phyloP scores from a whole-genome alignment of 1,139 yeast genomes.

The Yamadazyma spencermartinsiae region DNA sequence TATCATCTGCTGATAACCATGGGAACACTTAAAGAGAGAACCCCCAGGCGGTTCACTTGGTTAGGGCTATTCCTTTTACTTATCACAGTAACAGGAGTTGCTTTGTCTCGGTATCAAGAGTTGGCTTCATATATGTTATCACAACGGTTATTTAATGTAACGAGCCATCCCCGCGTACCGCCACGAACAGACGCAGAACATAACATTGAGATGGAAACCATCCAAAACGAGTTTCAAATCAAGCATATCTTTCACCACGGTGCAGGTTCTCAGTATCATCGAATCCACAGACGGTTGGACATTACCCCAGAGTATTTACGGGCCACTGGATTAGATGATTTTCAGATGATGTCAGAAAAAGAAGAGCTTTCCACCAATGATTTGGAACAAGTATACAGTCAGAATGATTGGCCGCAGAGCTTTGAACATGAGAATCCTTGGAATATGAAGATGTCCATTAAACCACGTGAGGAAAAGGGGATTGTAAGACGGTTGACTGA shows the following conservation, averaged over 20 bases:
- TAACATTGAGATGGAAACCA: too few relatives aligned
- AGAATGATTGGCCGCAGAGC: conserved; percentile 42
- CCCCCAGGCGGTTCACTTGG: too few relatives aligned
- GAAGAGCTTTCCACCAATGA: conserved; percentile 12
- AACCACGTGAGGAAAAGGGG: conserved; percentile 16
- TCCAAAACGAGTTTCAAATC: conserved; percentile 25
- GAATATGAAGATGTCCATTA: conserved; percentile 34
- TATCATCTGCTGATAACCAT: too few relatives aligned
- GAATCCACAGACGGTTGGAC: conserved; percentile 46
- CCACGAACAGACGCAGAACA: too few relatives aligned
- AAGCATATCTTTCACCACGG: conserved; percentile 58
- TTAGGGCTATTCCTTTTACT: too few relatives aligned
- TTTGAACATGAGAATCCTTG: conserved; percentile 44
- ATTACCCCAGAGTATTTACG: conserved; percentile 30
- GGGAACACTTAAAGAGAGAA: too few relatives aligned
- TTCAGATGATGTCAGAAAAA: conserved; percentile 5
- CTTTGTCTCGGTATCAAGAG: too few relatives aligned
- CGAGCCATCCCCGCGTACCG: too few relatives aligned
- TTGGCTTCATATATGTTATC: too few relatives aligned
- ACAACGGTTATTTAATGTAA: too few relatives aligned
- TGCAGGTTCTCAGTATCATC: conserved; percentile 34
- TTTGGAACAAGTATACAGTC: conserved; percentile 27
- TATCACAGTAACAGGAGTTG: too few relatives aligned
- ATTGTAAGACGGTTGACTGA: conserved; percentile 51
- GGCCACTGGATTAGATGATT: conserved; percentile 10